Evolutionary conservation across 2,329 filamentous ascomycete species (phyloP).

Genomic region (Fusarium sp.): DNA sequence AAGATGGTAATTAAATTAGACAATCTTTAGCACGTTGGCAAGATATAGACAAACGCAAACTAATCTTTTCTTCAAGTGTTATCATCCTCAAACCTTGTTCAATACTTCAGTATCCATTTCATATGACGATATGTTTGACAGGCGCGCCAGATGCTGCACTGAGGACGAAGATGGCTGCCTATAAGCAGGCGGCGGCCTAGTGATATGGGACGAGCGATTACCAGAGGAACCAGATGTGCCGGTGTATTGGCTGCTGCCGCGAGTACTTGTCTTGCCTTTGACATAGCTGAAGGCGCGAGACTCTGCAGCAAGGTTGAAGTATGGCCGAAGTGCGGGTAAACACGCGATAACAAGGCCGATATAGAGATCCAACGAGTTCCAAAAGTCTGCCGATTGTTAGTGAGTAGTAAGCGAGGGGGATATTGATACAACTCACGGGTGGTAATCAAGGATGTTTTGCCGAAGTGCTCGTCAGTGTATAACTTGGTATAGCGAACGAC

Average conservation of each 20-base stretch:
- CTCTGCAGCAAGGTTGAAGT: conserved; percentile 32
- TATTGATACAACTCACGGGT: background rate
- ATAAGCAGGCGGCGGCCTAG: background rate
- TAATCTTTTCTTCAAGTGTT: background rate
- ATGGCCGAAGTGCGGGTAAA: conserved; percentile 25
- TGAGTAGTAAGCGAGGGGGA: fast-evolving
- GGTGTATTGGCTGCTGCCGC: background rate
- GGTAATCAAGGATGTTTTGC: background rate
- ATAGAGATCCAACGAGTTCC: conserved; percentile 20
- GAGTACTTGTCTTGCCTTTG: conserved; percentile 6
- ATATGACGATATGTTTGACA: background rate
- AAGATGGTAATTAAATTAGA: background rate
- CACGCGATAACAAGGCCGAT: conserved; percentile 30
- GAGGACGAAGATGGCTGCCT: background rate
- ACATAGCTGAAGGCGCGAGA: conserved; percentile 28
- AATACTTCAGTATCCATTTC: background rate
- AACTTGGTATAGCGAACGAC: conserved; percentile 23
- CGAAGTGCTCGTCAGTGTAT: background rate
- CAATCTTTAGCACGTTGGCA: background rate
- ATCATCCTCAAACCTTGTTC: background rate
- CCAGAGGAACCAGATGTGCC: background rate
- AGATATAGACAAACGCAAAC: background rate
- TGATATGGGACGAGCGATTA: background rate
- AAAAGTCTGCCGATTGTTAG: conserved; percentile 12
- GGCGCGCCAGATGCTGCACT: too few relatives aligned